These are phyloP conservation scores for Hymenoscyphus fraxineus DNA, from an alignment of 2,329 filamentous ascomycete species.

Conservation along the genomic window DNA sequence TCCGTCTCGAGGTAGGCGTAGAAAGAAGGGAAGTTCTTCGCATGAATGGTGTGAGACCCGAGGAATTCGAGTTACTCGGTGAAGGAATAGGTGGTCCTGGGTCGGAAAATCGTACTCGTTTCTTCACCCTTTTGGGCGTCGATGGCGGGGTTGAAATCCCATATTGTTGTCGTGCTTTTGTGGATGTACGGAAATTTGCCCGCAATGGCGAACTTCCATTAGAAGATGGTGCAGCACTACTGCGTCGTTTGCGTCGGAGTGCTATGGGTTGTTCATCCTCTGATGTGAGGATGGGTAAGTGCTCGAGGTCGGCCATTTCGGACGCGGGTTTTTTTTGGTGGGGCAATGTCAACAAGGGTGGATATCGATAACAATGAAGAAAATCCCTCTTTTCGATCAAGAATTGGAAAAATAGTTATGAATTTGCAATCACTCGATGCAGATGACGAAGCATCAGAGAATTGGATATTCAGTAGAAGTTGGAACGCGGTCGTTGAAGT, in stretches of 20 bases:
- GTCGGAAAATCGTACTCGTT: slow-evolving; percentile 57
- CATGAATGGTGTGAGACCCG: slow-evolving; percentile 57
- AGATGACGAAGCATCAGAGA: not conserved
- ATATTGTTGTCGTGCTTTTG: slow-evolving; percentile 10
- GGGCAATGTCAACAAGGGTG: not conserved
- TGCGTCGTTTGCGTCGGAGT: slow-evolving; percentile 51
- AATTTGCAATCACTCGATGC: not conserved
- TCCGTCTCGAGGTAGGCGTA: slow-evolving; percentile 39
- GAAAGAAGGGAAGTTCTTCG: slow-evolving; percentile 45
- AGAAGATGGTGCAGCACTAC: slow-evolving; percentile 30
- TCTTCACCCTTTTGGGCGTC: slow-evolving; percentile 37
- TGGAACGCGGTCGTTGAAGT: slow-evolving; percentile 2
- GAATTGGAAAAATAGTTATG: not conserved
- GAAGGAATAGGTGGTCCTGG: slow-evolving; percentile 41
- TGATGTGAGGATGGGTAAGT: slow-evolving; percentile 33
- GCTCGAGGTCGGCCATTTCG: slow-evolving; percentile 26
- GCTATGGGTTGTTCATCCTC: slow-evolving; percentile 49
- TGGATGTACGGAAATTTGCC: slow-evolving; percentile 9
- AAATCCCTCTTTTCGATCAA: not conserved
- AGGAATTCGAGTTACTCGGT: slow-evolving; percentile 36
- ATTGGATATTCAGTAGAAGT: not conserved
- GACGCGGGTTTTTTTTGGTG: slow-evolving; percentile 1
- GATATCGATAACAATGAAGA: not conserved
- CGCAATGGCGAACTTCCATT: slow-evolving; percentile 18
- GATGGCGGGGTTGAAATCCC: slow-evolving; percentile 30